Evolutionary conservation across 495 filamentous ascomycete species (phyloP).

Genomic region (Hamigera avellanea): DNA sequence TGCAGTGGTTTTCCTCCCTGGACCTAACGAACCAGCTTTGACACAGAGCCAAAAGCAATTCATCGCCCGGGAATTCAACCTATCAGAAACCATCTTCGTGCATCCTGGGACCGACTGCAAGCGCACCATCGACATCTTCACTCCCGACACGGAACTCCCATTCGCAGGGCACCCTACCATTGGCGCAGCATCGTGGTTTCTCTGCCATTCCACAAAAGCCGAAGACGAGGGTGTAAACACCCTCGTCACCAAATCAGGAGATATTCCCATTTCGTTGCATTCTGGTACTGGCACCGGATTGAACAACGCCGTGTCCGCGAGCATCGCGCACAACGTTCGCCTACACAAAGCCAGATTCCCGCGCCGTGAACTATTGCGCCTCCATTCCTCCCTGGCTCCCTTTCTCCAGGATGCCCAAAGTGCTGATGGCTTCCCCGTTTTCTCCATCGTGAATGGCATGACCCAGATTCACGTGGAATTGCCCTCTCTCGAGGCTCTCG

Average conservation of each 20-base stretch:
- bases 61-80: constrained; percentile 71
- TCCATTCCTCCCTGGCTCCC: constrained; percentile 18
- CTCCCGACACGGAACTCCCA: constrained; percentile 45
- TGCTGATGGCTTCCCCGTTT: constrained; percentile 12
- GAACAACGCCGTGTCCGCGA: constrained; percentile 29
- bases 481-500: constrained; percentile 23
- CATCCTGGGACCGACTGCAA: constrained; percentile 24
- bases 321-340: constrained; percentile 55
- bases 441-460: constrained; percentile 48
- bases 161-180: constrained; percentile 76
- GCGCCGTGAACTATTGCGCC: constrained; percentile 16
- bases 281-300: not conserved
- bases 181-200: constrained; percentile 48
- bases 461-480: constrained; percentile 52
- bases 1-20: constrained; percentile 30
- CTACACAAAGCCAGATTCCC: constrained; percentile 36
- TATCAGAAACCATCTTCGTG: constrained; percentile 75
- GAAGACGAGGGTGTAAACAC: constrained; percentile 19
- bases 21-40: constrained; percentile 9
- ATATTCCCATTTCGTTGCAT: constrained; percentile 32
- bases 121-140: constrained; percentile 62
- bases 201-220: constrained; percentile 21
- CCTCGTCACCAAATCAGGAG: constrained; percentile 53
- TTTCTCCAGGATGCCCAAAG: constrained; percentile 8
- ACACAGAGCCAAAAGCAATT: constrained; percentile 30